Evolutionary conservation across 106 monocot species (phyloP), one percentile per base, ranked within the genome.

Genomic region (Allium sativum): DNA sequence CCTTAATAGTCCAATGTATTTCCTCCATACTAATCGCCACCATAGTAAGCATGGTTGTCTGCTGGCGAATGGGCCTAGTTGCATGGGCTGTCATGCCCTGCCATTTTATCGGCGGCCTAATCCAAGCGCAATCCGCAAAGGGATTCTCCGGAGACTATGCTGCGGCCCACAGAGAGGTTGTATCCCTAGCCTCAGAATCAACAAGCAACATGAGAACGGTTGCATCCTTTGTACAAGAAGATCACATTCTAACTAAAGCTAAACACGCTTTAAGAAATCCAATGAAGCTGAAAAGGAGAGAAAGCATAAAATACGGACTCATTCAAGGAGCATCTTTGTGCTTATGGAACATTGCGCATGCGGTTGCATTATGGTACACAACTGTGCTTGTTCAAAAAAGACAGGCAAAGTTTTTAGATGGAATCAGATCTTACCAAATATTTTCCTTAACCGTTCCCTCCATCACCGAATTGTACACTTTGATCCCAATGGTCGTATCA

Each of bases 51-150:
- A 70, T 79, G 56, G 44, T 53, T 31, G 74, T 79, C 40, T 53
- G 68, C 53, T 80, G 75, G 75, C 70, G 80, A 58, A 80, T 80
- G 80, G 70, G 52, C 40, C 64, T 80, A 18, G 80, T 80, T 45
- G 71, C 80, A 58, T 79, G 74, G 79, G 79, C 74, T 6, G 74
- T 79, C 22, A 79, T 79, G 74, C 79, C 79, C n/a, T 79, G 79
- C 45, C 79, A 79, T 45, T 74, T 79, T 51, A 79, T 79, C 10
- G 74, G 79, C 18, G 79, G 79, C 51, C 69, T 79, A 44, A 74
- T 74, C 55, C 74, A 79, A 61, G 73, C 79, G 41, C 73, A 79
- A 66, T 75, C 80, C 45, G 79, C 79, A 12, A 65, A 70, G 69
- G 81, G 81, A 3, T 77, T 82, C 31, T 70, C 74, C 15, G 74